Evolutionary conservation across 139 green algal species (phyloP), one percentile per base, ranked within the genome.

Genomic region (Trebouxia sp.): DNA sequence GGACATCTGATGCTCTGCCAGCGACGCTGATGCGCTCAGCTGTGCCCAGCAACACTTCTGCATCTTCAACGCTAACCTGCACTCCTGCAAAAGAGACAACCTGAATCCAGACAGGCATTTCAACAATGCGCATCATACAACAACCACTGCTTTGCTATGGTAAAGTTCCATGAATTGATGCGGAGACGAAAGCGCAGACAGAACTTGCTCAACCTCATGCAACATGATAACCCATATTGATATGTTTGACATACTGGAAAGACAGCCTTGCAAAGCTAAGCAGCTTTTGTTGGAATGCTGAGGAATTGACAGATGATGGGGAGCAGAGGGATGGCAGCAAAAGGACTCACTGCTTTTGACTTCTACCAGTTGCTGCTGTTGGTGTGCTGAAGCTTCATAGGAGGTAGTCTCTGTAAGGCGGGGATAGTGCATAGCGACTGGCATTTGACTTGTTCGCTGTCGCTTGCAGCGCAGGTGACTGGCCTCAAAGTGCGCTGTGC

Each of bases 371-470:
- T 72, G 42, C 11, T 9, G 20, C 26, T 72, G 62, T 28, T 72
- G 62, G 32, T 43, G 35, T 41, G 32, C 35, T 22, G 20, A 5
- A 45, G 62, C 62, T 45, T 72, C 32, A 41, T 15, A 72, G 62
- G 14, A 72, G 32, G 32, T 26, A 45, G 62, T 35, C 62, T 72
- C 62, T n/a, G 35, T 22, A 4, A 72, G 62, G 62, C 62, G 62
- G 37, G 62, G 62, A 35, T 72, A 72, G 62, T 72, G 62, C 62
- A 72, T 45, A 10, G 62, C 62, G 12, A 72, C 62, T 45, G 62
- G 62, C 62, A 72, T 72, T 28, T 42, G 20, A 72, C 6, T 26
- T 9, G 62, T 22, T 42, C 62, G 37, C n/a, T 35, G 62, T 45
- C 62, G 62, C 62, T 72, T 72, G 35, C 62, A 43, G 26, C 35